phyloP scores from a whole-genome alignment of 495 filamentous ascomycete genomes.

The Platismatia glauca region DNA sequence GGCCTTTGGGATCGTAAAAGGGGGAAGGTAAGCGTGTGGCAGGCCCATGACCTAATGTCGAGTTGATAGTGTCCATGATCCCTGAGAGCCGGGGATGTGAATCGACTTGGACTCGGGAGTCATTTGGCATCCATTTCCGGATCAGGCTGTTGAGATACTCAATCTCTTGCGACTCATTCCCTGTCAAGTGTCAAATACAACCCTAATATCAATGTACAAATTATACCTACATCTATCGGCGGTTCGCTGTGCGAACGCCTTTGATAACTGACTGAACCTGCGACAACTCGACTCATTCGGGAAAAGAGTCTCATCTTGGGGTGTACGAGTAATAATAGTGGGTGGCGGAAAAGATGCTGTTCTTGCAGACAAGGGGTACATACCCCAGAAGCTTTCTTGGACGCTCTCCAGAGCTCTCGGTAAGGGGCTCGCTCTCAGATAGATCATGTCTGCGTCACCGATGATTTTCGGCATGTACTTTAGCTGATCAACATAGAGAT shows the following conservation, averaged over 20 bases:
- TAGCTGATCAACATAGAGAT: slow-evolving; percentile 83
- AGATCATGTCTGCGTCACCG: slow-evolving; percentile 58
- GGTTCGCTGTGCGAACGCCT: slow-evolving; percentile 73
- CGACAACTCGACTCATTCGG: slow-evolving; percentile 84
- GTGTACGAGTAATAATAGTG: slow-evolving; percentile 63
- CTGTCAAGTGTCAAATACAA: slow-evolving; percentile 22
- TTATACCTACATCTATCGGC: slow-evolving; percentile 55
- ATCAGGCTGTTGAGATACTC: slow-evolving; percentile 65
- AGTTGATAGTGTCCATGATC: slow-evolving; percentile 89
- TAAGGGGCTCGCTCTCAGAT: slow-evolving; percentile 78
- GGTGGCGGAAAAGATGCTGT: slow-evolving; percentile 56
- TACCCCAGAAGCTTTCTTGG: slow-evolving; percentile 79
- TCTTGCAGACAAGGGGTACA: slow-evolving; percentile 71
- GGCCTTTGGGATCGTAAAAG: slow-evolving; percentile 74
- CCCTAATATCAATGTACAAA: background rate
- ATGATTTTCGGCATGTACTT: slow-evolving; percentile 69
- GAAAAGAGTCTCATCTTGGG: slow-evolving; percentile 80
- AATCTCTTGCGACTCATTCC: slow-evolving; percentile 78
- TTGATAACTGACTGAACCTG: slow-evolving; percentile 68
- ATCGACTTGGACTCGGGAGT: slow-evolving; percentile 67
- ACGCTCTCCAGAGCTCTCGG: slow-evolving; percentile 79
- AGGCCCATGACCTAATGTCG: slow-evolving; percentile 76
- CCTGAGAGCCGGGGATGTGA: slow-evolving; percentile 75
- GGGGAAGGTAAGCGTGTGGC: slow-evolving; percentile 66
- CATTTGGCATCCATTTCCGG: slow-evolving; percentile 77